Percentiles rank a stretch among this genome's conserved stretches.
phyloP scores from a whole-genome alignment of 2,329 filamentous ascomycete species.

The Macrophomina pseudophaseolina region DNA sequence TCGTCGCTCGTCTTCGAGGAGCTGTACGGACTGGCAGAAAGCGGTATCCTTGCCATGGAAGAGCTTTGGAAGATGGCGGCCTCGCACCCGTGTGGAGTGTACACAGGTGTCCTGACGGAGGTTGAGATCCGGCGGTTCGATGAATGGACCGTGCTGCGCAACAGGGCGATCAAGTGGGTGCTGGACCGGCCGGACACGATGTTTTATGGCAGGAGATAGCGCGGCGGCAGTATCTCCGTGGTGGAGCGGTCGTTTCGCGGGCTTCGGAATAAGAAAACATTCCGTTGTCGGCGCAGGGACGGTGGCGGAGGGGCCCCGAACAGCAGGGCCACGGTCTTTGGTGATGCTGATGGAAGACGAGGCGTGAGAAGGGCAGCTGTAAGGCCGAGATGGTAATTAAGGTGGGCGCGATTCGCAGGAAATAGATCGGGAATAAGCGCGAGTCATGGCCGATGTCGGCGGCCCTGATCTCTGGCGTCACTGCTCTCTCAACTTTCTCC shows the following conservation, averaged over 20 bases:
- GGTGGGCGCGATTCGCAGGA: slow-evolving; percentile 1
- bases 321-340: neutral
- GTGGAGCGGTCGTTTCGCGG: neutral
- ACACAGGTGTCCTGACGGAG: slow-evolving; percentile 9
- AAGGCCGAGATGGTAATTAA: neutral
- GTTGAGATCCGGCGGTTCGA: slow-evolving; percentile 13
- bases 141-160: slow-evolving; percentile 7
- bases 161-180: slow-evolving; percentile 14
- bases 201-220: slow-evolving; percentile 20
- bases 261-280: neutral
- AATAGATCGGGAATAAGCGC: slow-evolving; percentile 16
- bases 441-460: slow-evolving; percentile 20
- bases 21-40: neutral
- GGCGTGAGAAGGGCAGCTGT: neutral
- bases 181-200: slow-evolving; percentile 13
- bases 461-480: slow-evolving; percentile 10
- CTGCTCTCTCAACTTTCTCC: neutral
- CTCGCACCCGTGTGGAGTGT: slow-evolving; percentile 20
- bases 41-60: neutral
- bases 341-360: neutral
- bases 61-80: slow-evolving; percentile 16
- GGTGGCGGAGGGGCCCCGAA: neutral
- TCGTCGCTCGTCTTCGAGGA: slow-evolving; percentile 17
- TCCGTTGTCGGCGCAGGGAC: neutral
- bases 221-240: neutral